Conservation (phyloP, 2,329 filamentous ascomycete genomes). For the Elsinoe arachidis region DNA sequence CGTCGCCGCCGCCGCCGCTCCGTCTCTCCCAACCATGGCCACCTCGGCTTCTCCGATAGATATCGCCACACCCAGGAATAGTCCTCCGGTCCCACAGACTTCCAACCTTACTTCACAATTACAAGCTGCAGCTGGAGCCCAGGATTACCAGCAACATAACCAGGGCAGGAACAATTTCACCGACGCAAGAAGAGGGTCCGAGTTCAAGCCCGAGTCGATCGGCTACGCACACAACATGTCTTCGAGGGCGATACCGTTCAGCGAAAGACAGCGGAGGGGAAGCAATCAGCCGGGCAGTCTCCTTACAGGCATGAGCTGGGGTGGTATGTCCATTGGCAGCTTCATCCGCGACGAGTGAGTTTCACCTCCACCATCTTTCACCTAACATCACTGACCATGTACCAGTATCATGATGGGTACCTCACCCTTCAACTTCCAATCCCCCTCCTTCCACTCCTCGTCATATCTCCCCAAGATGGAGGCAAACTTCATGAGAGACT, state of each 20-base stretch:
- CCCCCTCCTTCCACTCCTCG: slow-evolving; percentile 92
- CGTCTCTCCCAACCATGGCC: slow-evolving; percentile 38
- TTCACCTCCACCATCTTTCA: slow-evolving; percentile 2
- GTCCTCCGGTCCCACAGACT: slow-evolving; percentile 50
- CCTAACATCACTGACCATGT: slow-evolving; percentile 19
- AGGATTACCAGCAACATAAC: slow-evolving; percentile 8
- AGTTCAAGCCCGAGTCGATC: slow-evolving; percentile 41
- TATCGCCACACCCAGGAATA: slow-evolving; percentile 48
- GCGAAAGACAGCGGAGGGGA: slow-evolving; percentile 48
- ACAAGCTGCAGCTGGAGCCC: slow-evolving; percentile 36
- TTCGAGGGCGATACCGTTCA: slow-evolving; percentile 53
- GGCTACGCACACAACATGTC: slow-evolving; percentile 38
- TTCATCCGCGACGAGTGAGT: slow-evolving; percentile 98
- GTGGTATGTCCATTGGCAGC: slow-evolving; percentile 88
- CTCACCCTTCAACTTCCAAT: slow-evolving; percentile 78
- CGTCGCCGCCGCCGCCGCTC: slow-evolving; percentile 10
- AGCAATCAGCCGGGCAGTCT: slow-evolving; percentile 51
- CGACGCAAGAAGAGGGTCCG: slow-evolving; percentile 24
- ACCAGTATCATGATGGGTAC: slow-evolving; percentile 95
- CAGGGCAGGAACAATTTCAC: background rate
- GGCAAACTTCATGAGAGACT: slow-evolving; percentile 95
- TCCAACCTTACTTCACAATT: slow-evolving; percentile 56
- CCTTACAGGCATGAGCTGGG: slow-evolving; percentile 86
- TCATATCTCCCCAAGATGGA: slow-evolving; percentile 95
- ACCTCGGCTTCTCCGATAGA: slow-evolving; percentile 50